These are phyloP conservation scores for Zygoascus sp. DNA, from an alignment of 1,139 yeast genomes.

Conservation along the genomic window DNA sequence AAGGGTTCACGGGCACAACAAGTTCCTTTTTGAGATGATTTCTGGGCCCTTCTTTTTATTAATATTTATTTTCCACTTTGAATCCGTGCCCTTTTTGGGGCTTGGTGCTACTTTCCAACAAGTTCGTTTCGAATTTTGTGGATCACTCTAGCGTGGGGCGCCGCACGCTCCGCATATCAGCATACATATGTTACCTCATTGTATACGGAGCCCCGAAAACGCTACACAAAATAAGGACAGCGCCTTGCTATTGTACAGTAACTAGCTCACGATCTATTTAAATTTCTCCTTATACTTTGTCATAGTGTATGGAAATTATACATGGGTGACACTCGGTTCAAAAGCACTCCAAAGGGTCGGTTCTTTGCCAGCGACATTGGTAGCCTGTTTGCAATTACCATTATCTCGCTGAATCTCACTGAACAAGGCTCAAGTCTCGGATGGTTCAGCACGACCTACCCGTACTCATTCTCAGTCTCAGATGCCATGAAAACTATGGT, in stretches of 20 bases:
- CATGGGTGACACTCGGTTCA: conserved; percentile 10
- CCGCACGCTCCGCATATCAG: background rate
- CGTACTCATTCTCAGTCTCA: conserved; percentile 51
- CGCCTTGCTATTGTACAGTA: too few relatives aligned
- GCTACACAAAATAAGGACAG: too few relatives aligned
- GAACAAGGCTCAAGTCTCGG: conserved; percentile 30
- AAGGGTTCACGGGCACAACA: too few relatives aligned
- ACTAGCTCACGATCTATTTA: too few relatives aligned
- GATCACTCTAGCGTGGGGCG: background rate
- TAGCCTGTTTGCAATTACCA: conserved; percentile 38
- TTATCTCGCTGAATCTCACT: conserved; percentile 48
- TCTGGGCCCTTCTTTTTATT: too few relatives aligned
- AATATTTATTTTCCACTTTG: too few relatives aligned
- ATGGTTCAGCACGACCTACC: conserved; percentile 30
- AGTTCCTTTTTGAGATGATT: too few relatives aligned
- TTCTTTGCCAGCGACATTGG: conserved; percentile 20
- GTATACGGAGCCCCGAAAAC: too few relatives aligned
- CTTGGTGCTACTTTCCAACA: too few relatives aligned
- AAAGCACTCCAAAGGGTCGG: conserved; percentile 11
- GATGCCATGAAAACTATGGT: conserved; percentile 53
- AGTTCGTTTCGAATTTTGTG: background rate
- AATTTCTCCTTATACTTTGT: too few relatives aligned
- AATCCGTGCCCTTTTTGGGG: too few relatives aligned
- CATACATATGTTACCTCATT: background rate
- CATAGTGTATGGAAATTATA: too few relatives aligned